These are phyloP conservation scores for Eucalyptus camaldulensis DNA, from an alignment of 345 rosid species.

Conservation along the genomic window DNA sequence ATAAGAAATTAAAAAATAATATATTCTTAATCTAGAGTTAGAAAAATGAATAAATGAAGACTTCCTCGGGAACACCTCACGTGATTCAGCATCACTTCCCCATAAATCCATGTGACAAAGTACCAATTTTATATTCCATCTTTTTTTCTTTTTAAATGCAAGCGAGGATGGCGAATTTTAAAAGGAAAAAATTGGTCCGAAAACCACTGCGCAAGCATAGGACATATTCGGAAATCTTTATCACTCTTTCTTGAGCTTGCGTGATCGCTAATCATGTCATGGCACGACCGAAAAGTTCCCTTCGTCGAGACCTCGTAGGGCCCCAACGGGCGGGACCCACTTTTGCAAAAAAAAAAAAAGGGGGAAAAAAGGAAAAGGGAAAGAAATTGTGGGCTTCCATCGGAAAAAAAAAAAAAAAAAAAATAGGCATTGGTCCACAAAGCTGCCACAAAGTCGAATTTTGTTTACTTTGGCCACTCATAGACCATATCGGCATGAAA, in stretches of 20 bases:
- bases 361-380: accelerated
- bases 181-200: neutral
- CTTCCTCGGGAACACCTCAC: neutral
- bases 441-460: neutral
- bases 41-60: neutral
- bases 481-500: accelerated
- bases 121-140: neutral
- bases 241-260: neutral
- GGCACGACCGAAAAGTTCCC: neutral
- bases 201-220: neutral
- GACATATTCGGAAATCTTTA: neutral
- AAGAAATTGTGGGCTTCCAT: neutral
- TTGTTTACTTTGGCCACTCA: neutral
- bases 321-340: neutral
- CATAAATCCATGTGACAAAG: neutral
- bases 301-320: neutral
- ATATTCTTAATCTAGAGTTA: neutral
- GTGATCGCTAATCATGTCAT: neutral
- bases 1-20: neutral
- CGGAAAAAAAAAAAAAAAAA: neutral
- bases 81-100: neutral
- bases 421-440: neutral
- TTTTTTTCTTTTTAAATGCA: neutral
- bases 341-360: neutral
- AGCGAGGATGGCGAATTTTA: neutral